Conservation (phyloP, 768 basidiomycete genomes). For the Sarcodon sp. region DNA sequence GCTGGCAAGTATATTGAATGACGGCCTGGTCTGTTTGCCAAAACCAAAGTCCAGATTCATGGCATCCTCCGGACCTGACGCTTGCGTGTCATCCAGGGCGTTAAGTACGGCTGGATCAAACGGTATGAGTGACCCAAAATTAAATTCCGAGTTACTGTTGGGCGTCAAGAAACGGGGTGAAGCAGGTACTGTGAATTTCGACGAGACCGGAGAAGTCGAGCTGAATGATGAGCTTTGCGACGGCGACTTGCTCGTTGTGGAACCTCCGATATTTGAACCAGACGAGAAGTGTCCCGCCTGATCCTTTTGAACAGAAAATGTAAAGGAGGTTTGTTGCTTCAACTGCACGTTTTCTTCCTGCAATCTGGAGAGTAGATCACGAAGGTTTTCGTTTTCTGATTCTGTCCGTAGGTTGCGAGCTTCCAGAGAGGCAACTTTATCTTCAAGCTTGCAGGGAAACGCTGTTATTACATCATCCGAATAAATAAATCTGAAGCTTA, state of each 20-base stretch:
- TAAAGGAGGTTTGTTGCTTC: constrained; percentile 72
- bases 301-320: constrained; percentile 59
- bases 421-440: constrained; percentile 79
- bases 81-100: constrained; percentile 39
- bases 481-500: constrained; percentile 27
- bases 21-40: constrained; percentile 30
- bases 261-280: constrained; percentile 3
- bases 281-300: constrained; percentile 11
- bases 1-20: constrained; percentile 71
- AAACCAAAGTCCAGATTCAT: constrained; percentile 51
- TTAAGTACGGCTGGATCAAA: constrained; percentile 62
- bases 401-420: constrained; percentile 61
- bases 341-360: constrained; percentile 81
- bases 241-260: constrained; percentile 6
- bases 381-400: constrained; percentile 81
- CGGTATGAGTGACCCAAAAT: constrained; percentile 55
- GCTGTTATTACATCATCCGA: background rate
- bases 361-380: constrained; percentile 71
- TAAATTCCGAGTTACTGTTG: constrained; percentile 19
- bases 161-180: constrained; percentile 18
- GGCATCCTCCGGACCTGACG: constrained; percentile 25
- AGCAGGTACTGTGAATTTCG: constrained; percentile 15
- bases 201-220: constrained; percentile 14
- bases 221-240: background rate
- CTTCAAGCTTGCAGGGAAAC: constrained; percentile 55